Evolutionary conservation across 305 asterid species (phyloP).

Genomic region (Ilex paraguariensis): DNA sequence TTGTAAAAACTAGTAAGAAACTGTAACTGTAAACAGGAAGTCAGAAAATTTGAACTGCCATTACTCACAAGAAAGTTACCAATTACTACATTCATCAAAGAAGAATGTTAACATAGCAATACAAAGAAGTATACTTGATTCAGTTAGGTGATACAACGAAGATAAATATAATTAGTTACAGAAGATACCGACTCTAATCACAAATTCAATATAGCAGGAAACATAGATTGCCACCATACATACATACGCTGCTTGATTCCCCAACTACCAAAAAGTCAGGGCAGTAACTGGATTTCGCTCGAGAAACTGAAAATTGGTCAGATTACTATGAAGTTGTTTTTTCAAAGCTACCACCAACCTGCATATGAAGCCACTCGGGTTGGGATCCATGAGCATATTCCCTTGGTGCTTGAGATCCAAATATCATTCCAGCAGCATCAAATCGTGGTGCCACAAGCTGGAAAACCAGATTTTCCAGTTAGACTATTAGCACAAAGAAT

Average conservation of each 20-base stretch:
- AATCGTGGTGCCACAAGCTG: slow-evolving; percentile 56
- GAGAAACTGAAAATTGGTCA: no score
- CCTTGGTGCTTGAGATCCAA: slow-evolving; percentile 52
- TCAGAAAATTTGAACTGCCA: no score
- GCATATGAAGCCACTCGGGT: slow-evolving; percentile 89
- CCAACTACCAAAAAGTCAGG: background rate
- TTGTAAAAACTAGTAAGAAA: no score
- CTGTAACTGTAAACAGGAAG: no score
- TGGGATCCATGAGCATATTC: slow-evolving; percentile 59
- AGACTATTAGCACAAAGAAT: background rate
- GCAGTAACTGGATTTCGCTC: background rate
- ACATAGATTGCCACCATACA: no score
- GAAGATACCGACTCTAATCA: background rate
- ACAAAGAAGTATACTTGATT: no score
- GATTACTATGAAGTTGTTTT: slow-evolving; percentile 31
- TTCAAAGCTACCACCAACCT: slow-evolving; percentile 58
- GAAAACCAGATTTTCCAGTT: slow-evolving; percentile 12
- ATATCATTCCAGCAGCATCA: slow-evolving; percentile 53
- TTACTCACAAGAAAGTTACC: no score
- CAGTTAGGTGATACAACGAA: background rate
- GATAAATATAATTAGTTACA: background rate
- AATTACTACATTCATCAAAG: no score
- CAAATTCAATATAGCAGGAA: background rate
- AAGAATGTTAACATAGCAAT: no score
- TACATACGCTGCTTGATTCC: background rate